Base-by-base conservation (phyloP, 169 alveolate genomes). In the Perkinsus marinus region DNA sequence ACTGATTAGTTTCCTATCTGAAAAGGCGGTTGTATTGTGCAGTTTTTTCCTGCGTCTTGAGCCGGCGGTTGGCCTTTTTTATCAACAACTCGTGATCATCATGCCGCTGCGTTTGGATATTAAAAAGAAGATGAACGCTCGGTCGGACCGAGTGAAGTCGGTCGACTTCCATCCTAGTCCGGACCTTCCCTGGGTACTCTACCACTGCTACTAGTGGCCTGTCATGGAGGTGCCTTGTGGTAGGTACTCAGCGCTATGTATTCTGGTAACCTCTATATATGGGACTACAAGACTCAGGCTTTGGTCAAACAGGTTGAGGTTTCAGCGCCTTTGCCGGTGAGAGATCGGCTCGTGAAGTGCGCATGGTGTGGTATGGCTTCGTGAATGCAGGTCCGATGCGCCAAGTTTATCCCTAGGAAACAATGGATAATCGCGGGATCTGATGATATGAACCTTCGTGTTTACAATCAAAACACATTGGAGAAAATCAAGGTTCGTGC, bases 391-490 rank as follows among this genome's bases (percentile, higher is more conserved):
- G 97, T 98, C 68, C 95, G 99, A 92, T 96, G 99, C 92, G 99
- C 99, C 30, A 97, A 97, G 94, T 98, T 98, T 93, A 96, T 98
- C 43, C 97, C 97, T 26, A 96, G 99, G 91, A 98, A 97, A 92
- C 98, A 98, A 90, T 98, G 99, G 99, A 93, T 96, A 39, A 90
- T 96, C 34, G 97, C 98, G 39, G 99, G 98, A 7, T 97, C 99
- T 16, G 99, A 99, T 94, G 99, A 98, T 92, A 95, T 95, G 94
- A 92, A 95, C 92, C 95, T 99, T 26, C 95, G 99, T 89, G 99
- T 98, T 17, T 99, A 96, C 95, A 98, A 98, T 95, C 98, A 98
- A 94, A 97, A 98, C 95, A 98, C 99, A 26, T 95, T 98, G 95
- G 99, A 99, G 94, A 98, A 98, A 93, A 95, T 98, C 17, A 97